phyloP scores from a whole-genome alignment of 202 grass and related monocot genomes.

The Saccharum hybrid region DNA sequence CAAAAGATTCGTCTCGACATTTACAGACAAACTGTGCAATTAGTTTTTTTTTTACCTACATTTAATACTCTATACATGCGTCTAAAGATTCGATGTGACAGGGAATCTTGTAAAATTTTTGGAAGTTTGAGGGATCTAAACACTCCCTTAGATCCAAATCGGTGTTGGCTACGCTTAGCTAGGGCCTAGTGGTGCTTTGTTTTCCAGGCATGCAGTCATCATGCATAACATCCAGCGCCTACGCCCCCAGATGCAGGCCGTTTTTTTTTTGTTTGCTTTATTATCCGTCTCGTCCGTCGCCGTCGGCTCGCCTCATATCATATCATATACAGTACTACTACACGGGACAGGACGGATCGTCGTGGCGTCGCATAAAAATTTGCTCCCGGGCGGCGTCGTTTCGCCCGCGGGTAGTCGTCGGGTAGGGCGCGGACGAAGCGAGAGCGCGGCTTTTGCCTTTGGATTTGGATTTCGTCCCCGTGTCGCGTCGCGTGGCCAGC shows the following conservation, averaged over 20 bases:
- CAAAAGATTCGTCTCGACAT: no score
- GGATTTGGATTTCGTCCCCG: neutral
- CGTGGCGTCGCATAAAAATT: conserved; percentile 6
- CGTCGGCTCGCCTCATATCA: conserved; percentile 35
- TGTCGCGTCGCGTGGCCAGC: neutral
- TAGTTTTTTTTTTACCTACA: no score
- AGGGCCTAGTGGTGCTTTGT: neutral
- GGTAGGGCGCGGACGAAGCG: neutral
- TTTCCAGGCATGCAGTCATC: neutral
- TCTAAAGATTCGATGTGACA: no score
- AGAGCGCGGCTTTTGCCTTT: conserved; percentile 3
- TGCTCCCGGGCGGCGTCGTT: conserved; percentile 31
- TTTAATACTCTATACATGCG: no score
- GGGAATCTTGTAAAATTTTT: no score
- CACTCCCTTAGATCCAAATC: conserved; percentile 31
- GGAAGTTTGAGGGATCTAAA: no score
- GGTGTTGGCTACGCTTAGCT: conserved; percentile 1
- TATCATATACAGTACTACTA: no score
- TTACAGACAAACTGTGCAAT: no score
- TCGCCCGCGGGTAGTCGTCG: neutral
- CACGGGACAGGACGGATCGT: neutral
- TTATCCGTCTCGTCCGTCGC: conserved; percentile 11
- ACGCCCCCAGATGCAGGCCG: neutral
- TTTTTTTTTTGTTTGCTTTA: neutral
- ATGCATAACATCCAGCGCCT: neutral